phyloP scores from a whole-genome alignment of 2,329 filamentous ascomycete species.

The Periconia sp. region DNA sequence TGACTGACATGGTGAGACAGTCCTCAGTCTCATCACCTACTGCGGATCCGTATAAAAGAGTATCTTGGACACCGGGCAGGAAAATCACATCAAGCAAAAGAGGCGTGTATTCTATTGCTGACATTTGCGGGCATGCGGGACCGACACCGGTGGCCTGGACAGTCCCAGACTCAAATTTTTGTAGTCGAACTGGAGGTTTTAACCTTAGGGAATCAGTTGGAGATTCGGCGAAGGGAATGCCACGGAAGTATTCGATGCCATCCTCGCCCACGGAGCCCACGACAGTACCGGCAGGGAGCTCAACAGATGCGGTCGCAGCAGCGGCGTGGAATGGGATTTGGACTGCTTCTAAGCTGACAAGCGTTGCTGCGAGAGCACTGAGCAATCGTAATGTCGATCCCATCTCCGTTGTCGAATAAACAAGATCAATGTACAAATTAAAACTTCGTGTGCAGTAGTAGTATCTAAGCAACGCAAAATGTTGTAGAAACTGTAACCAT shows the following conservation, averaged over 20 bases:
- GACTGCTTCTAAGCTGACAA: too few species aligned
- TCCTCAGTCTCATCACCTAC: neutral
- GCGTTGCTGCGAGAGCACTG: too few species aligned
- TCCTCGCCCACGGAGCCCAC: neutral
- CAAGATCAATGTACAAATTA: too few species aligned
- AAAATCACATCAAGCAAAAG: neutral
- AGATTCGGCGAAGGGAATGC: neutral
- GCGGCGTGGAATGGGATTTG: too few species aligned
- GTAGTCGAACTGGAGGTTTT: neutral
- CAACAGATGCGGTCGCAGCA: neutral
- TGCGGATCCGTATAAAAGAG: neutral
- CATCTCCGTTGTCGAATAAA: too few species aligned
- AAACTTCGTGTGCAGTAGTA: too few species aligned
- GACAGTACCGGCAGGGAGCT: constrained; percentile 4
- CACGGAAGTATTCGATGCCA: constrained; percentile 3
- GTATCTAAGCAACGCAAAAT: too few species aligned
- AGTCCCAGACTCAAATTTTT: neutral
- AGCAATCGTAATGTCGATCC: too few species aligned
- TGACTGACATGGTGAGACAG: neutral
- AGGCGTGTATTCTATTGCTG: neutral
- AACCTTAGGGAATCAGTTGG: neutral
- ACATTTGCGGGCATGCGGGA: neutral
- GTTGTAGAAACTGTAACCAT: too few species aligned
- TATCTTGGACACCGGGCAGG: neutral
- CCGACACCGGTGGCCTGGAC: neutral